Conservation (phyloP, 2,329 filamentous ascomycete genomes). For the Sclerotinia borealis region DNA sequence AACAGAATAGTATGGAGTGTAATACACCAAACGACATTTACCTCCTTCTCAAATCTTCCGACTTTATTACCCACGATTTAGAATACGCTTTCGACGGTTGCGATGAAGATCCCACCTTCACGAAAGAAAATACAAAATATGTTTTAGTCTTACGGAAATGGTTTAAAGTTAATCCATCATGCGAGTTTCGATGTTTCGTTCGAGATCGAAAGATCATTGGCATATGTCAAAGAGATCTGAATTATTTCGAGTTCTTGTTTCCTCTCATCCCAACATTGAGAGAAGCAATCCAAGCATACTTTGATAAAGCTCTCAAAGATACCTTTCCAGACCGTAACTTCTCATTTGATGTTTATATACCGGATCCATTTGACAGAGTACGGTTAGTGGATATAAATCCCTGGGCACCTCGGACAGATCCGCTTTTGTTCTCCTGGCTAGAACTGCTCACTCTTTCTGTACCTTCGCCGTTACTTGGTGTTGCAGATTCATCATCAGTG, state of each 20-base stretch:
- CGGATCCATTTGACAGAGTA: constrained; percentile 50
- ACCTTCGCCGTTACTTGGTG: constrained; percentile 50
- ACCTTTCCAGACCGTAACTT: constrained; percentile 82
- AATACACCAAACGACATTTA: constrained; percentile 86
- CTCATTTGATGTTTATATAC: constrained; percentile 88
- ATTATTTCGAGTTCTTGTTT: constrained; percentile 77
- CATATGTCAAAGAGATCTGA: constrained; percentile 83
- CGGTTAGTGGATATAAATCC: constrained; percentile 93
- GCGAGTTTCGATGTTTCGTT: constrained; percentile 96
- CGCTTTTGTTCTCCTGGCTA: constrained; percentile 81
- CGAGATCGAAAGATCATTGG: constrained; percentile 73
- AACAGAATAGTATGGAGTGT: constrained; percentile 89
- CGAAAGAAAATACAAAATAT: constrained; percentile 36
- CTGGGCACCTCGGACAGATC: constrained; percentile 86
- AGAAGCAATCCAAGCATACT: constrained; percentile 68
- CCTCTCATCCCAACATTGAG: constrained; percentile 59
- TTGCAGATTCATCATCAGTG: constrained; percentile 32
- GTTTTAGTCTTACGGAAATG: constrained; percentile 79
- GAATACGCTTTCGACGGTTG: constrained; percentile 87
- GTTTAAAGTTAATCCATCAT: constrained; percentile 79
- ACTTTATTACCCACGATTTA: constrained; percentile 90
- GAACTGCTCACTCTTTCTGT: constrained; percentile 73
- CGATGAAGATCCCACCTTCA: constrained; percentile 25
- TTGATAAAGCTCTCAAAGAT: constrained; percentile 63
- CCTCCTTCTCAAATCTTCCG: constrained; percentile 86